A percentile compares a stretch with the other conserved stretches of the same genome.
These are phyloP conservation scores for Cladorrhinum samala DNA, from an alignment of 495 filamentous ascomycete species.

Conservation along the genomic window DNA sequence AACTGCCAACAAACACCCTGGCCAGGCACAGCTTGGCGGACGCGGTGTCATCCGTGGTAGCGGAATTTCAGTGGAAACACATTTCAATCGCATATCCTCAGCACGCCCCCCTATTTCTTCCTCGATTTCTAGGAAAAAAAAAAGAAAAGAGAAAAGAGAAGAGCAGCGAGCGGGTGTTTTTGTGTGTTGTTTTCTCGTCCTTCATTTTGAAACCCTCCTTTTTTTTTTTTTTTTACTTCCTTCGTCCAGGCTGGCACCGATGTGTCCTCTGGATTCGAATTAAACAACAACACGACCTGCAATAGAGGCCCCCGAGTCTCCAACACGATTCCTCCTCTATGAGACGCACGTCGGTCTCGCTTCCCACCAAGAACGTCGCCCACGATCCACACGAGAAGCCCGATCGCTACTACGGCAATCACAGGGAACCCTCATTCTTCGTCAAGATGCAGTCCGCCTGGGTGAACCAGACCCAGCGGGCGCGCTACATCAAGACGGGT, in stretches of 20 bases:
- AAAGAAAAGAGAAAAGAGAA: no score
- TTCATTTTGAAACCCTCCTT: no score
- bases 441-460: conserved; percentile 48
- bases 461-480: conserved; percentile 67
- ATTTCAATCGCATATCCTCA: background rate
- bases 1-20: background rate
- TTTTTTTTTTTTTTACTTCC: no score
- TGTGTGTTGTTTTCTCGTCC: no score
- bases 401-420: conserved; percentile 43
- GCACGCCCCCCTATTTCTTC: background rate
- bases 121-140: background rate
- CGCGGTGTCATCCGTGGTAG: conserved; percentile 6
- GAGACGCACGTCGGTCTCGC: conserved; percentile 54
- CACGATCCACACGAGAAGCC: conserved; percentile 55
- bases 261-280: no score
- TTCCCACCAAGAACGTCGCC: conserved; percentile 51
- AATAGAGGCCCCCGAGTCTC: background rate
- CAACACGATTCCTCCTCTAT: conserved; percentile 28
- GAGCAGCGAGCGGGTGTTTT: no score
- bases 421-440: conserved; percentile 38
- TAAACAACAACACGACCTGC: no score
- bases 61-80: conserved; percentile 5
- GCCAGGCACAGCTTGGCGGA: conserved; percentile 6
- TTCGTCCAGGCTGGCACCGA: no score
- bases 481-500: conserved; percentile 75